Percentiles rank a stretch among this genome's conserved stretches.
Conservation (phyloP, 1,139 yeast species). For the Yamadazyma songkhlaensis region DNA sequence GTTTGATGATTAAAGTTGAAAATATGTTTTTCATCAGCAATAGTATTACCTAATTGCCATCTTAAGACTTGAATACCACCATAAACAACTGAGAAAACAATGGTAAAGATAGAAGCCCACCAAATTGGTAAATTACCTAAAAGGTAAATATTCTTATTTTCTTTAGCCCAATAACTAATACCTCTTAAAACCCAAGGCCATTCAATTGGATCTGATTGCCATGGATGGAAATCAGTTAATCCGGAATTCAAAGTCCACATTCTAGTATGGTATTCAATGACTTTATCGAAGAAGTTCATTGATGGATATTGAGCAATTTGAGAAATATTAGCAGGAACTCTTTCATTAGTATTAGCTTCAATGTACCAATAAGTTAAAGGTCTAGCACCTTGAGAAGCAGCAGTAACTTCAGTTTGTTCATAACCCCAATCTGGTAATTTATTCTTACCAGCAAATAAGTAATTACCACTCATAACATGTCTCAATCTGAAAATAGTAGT, state of each 20-base stretch:
- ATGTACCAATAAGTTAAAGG: conserved; percentile 83
- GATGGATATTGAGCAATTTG: conserved; percentile 54
- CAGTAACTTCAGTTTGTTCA: conserved; percentile 94
- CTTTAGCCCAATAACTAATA: conserved; percentile 88
- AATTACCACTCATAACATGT: conserved; percentile 89
- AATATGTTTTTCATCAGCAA: conserved; percentile 53
- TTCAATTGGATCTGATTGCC: conserved; percentile 82
- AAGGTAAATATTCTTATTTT: conserved; percentile 76
- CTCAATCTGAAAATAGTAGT: conserved; percentile 81
- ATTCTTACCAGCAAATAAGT: conserved; percentile 79
- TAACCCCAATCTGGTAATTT: conserved; percentile 96
- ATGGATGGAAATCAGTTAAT: conserved; percentile 78
- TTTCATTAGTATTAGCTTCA: conserved; percentile 64
- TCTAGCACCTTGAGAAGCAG: conserved; percentile 78
- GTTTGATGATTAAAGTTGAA: conserved; percentile 72
- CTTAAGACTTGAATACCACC: conserved; percentile 55
- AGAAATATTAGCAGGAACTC: conserved; percentile 19
- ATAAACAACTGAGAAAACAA: conserved; percentile 54
- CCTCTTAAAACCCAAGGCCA: conserved; percentile 94
- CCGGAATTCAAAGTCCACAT: conserved; percentile 94
- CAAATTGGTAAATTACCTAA: conserved; percentile 89
- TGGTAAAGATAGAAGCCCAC: conserved; percentile 74
- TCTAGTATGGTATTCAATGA: conserved; percentile 72
- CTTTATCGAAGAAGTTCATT: conserved; percentile 65
- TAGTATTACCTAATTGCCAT: conserved; percentile 68